Conservation (phyloP, 495 filamentous ascomycete species). For the Xylaria flabelliformis region DNA sequence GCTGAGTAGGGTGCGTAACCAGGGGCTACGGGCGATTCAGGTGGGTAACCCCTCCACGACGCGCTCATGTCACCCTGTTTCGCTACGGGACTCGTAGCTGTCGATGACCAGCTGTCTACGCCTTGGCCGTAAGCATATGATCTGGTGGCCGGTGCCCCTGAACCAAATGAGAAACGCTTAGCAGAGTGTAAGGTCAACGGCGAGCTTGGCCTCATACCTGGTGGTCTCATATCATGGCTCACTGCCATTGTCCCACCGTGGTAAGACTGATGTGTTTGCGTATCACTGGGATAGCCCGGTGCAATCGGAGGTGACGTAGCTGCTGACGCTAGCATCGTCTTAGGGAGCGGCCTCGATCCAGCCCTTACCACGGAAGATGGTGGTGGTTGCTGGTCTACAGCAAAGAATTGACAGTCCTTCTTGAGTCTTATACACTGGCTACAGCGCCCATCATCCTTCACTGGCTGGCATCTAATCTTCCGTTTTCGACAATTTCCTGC, state of each 20-base stretch:
- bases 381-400: constrained; percentile 84
- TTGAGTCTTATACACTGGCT: constrained; percentile 95
- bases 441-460: constrained; percentile 81
- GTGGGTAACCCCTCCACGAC: constrained; percentile 47
- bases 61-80: constrained; percentile 44
- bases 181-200: constrained; percentile 15
- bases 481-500: constrained; percentile 91
- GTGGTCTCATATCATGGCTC: constrained; percentile 55
- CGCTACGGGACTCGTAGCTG: constrained; percentile 44
- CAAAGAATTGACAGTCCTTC: constrained; percentile 94
- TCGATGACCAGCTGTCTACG: constrained; percentile 51
- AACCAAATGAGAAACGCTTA: constrained; percentile 46
- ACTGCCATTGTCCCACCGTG: constrained; percentile 53
- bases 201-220: constrained; percentile 45
- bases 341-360: constrained; percentile 46
- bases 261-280: constrained; percentile 49
- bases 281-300: constrained; percentile 50
- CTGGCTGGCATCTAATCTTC: constrained; percentile 91
- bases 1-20: constrained; percentile 51
- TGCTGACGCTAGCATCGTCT: constrained; percentile 51
- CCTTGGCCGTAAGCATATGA: constrained; percentile 49
- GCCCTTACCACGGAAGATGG: constrained; percentile 47
- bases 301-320: constrained; percentile 59
- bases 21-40: constrained; percentile 48
- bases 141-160: constrained; percentile 41